phyloP scores from a whole-genome alignment of 2,329 filamentous ascomycete genomes.

The Didymella sp. region DNA sequence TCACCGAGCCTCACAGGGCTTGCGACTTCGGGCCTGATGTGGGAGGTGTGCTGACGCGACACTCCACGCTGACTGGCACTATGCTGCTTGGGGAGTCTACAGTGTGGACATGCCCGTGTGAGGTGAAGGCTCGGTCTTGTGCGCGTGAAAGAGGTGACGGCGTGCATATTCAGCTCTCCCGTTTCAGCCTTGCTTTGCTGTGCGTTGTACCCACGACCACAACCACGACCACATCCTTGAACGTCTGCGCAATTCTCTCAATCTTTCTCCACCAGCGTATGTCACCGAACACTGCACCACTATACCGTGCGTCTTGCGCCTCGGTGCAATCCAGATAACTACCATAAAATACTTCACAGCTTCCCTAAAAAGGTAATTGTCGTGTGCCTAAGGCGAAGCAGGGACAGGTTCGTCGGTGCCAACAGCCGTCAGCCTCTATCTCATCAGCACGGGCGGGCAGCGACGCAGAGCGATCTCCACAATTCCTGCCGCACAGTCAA shows the following conservation, averaged over 20 bases:
- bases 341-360: constrained; percentile 1
- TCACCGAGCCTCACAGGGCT: constrained; percentile 34
- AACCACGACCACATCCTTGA: constrained; percentile 6
- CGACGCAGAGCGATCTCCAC: neutral
- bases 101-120: constrained; percentile 5
- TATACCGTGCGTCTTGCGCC: constrained; percentile 1
- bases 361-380: constrained; percentile 9
- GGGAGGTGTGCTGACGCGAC: constrained; percentile 24
- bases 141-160: neutral
- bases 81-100: constrained; percentile 16
- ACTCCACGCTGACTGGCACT: constrained; percentile 16
- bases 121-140: constrained; percentile 8
- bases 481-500: constrained; percentile 9
- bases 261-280: neutral
- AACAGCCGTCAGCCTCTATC: constrained; percentile 9
- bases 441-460: constrained; percentile 15
- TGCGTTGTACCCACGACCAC: constrained; percentile 2
- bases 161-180: constrained; percentile 3
- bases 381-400: constrained; percentile 12
- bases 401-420: constrained; percentile 9
- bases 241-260: neutral
- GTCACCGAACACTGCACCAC: neutral
- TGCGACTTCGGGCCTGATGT: constrained; percentile 22
- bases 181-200: constrained; percentile 11
- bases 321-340: constrained; percentile 13